A percentile compares a stretch with the other conserved stretches of the same genome.
These are phyloP conservation scores for Kazachstania sp. DNA, from an alignment of 1,139 yeast genomes.

Conservation along the genomic window DNA sequence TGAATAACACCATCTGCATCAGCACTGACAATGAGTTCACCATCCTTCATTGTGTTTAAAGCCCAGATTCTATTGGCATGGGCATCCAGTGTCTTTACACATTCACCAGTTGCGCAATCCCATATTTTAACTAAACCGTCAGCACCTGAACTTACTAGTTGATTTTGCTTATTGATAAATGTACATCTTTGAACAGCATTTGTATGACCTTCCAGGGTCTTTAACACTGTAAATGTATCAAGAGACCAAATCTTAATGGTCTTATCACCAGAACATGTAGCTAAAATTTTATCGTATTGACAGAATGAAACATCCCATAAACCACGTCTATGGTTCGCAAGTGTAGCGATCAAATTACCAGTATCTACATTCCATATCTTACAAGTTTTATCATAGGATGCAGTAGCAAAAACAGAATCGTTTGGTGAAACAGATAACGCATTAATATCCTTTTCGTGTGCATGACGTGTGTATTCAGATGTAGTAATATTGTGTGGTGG, in stretches of 20 bases:
- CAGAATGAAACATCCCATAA: slow-evolving; percentile 87
- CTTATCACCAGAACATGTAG: slow-evolving; percentile 86
- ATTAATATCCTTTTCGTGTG: slow-evolving; percentile 94
- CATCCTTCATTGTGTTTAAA: slow-evolving; percentile 55
- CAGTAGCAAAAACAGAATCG: slow-evolving; percentile 81
- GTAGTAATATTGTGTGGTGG: slow-evolving; percentile 35
- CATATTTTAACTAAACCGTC: slow-evolving; percentile 90
- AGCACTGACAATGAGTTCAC: slow-evolving; percentile 66
- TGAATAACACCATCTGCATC: slow-evolving; percentile 93
- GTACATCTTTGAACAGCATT: slow-evolving; percentile 81
- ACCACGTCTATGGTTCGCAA: slow-evolving; percentile 89
- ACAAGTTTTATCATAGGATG: slow-evolving; percentile 89
- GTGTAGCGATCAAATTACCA: slow-evolving; percentile 78
- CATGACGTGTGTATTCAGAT: slow-evolving; percentile 83
- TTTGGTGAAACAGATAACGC: slow-evolving; percentile 82
- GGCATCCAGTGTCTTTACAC: slow-evolving; percentile 73
- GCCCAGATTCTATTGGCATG: slow-evolving; percentile 97
- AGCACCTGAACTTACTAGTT: slow-evolving; percentile 79
- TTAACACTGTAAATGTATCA: slow-evolving; percentile 60
- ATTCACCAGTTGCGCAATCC: slow-evolving; percentile 73
- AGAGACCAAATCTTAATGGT: slow-evolving; percentile 85
- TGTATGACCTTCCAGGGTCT: slow-evolving; percentile 90
- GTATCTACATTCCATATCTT: slow-evolving; percentile 77
- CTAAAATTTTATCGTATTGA: slow-evolving; percentile 62
- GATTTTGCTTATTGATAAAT: slow-evolving; percentile 59